Conservation (phyloP, 768 basidiomycete species). For the Baorangia bicolor region DNA sequence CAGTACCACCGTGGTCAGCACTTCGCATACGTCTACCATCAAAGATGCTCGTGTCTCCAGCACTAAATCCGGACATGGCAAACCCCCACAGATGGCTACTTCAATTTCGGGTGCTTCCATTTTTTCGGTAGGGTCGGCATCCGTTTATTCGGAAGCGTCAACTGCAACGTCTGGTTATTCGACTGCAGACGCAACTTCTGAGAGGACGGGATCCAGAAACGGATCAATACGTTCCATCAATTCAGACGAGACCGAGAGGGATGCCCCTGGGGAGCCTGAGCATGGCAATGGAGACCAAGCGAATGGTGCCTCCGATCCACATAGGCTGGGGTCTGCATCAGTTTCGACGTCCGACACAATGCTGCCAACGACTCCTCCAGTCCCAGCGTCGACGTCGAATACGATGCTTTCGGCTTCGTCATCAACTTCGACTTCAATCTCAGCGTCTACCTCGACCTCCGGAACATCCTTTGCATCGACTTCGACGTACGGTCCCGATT, state of each 20-base stretch:
- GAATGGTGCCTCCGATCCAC: background rate
- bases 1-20: conserved; percentile 1
- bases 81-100: conserved; percentile 17
- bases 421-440: conserved; percentile 17
- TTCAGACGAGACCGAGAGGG: conserved; percentile 20
- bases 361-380: background rate
- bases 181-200: conserved; percentile 3
- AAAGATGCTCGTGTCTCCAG: background rate
- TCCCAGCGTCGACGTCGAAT: conserved; percentile 1
- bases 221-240: conserved; percentile 13
- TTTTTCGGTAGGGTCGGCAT: conserved; percentile 27
- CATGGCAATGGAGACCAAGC: conserved; percentile 9
- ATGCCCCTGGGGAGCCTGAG: conserved; percentile 9
- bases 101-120: conserved; percentile 30
- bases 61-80: conserved; percentile 16
- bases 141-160: conserved; percentile 28
- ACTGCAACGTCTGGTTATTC: conserved; percentile 26
- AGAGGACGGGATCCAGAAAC: conserved; percentile 4
- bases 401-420: conserved; percentile 7
- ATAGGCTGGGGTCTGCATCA: background rate
- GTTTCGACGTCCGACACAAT: conserved; percentile 6
- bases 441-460: conserved; percentile 13
- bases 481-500: conserved; percentile 14
- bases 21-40: background rate
- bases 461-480: conserved; percentile 15